Percentiles rank a stretch among this genome's conserved stretches.
Evolutionary conservation across 2,329 filamentous ascomycete genomes (phyloP).

Genomic region (Exophiala spinifera): DNA sequence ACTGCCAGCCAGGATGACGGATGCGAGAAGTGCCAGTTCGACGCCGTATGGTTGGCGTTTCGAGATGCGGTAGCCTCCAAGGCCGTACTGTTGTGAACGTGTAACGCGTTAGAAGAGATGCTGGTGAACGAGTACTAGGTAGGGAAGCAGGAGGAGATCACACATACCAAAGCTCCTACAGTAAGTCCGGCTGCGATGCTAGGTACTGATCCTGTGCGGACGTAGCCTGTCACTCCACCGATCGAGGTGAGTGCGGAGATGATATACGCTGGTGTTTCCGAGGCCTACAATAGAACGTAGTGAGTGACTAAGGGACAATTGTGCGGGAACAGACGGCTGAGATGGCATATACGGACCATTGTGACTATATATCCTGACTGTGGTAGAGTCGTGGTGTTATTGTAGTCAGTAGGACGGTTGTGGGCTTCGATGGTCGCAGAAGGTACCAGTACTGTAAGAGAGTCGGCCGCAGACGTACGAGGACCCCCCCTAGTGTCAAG

Average conservation of each 20-base stretch:
- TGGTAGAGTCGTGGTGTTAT: too few species aligned
- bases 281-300: slow-evolving; percentile 60
- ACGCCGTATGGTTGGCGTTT: slow-evolving; percentile 74
- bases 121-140: too few species aligned
- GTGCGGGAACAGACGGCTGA: background rate
- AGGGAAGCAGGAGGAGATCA: background rate
- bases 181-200: slow-evolving; percentile 80
- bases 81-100: slow-evolving; percentile 53
- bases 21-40: slow-evolving; percentile 85
- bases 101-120: background rate
- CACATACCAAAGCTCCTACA: slow-evolving; percentile 65
- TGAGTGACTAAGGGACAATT: background rate
- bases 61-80: slow-evolving; percentile 78
- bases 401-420: too few species aligned
- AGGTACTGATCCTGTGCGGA: slow-evolving; percentile 78
- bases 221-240: slow-evolving; percentile 83
- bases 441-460: too few species aligned
- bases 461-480: too few species aligned
- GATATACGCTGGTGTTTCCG: slow-evolving; percentile 78
- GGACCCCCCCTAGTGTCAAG: background rate
- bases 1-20: slow-evolving; percentile 75
- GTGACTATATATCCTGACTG: background rate
- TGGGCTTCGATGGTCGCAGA: too few species aligned
- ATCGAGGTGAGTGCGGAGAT: slow-evolving; percentile 79
- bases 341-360: background rate